phyloP scores from a whole-genome alignment of 2,329 filamentous ascomycete species.

The Penicillium palitans region DNA sequence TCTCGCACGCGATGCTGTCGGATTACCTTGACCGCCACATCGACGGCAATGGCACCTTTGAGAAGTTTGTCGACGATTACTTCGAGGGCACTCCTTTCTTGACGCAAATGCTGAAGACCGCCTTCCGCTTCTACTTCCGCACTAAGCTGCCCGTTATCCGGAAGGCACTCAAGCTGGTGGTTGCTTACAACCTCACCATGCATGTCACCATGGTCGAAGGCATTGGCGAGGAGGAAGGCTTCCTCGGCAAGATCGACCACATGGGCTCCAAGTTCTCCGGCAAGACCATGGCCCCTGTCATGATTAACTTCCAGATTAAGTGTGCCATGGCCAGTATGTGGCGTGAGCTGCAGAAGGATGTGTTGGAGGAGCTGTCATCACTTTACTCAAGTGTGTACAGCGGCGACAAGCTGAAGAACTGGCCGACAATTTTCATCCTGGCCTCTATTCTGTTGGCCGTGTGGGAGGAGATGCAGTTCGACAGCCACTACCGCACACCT shows the following conservation, averaged over 20 bases:
- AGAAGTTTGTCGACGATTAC: constrained; percentile 92
- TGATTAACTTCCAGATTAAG: constrained; percentile 99
- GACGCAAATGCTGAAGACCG: constrained; percentile 94
- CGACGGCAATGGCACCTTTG: constrained; percentile 83
- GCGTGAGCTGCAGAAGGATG: constrained; percentile 95
- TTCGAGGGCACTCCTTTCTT: constrained; percentile 95
- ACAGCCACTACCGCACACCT: constrained; percentile 91
- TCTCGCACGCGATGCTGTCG: constrained; percentile 75
- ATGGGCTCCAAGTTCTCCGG: constrained; percentile 83
- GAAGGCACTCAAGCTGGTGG: constrained; percentile 90
- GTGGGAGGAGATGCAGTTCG: constrained; percentile 99
- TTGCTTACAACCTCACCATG: constrained; percentile 92
- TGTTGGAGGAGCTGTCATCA: constrained; percentile 86
- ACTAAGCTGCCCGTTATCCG: constrained; percentile 86
- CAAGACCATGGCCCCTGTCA: constrained; percentile 89
- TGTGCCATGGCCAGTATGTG: constrained; percentile 96
- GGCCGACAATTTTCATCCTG: constrained; percentile 98
- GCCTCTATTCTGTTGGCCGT: constrained; percentile 89
- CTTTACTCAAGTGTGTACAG: constrained; percentile 98
- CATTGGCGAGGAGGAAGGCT: constrained; percentile 72
- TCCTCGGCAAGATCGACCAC: constrained; percentile 82
- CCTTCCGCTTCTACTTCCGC: constrained; percentile 87
- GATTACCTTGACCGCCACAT: constrained; percentile 96
- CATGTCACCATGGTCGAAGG: constrained; percentile 95
- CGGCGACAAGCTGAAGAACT: constrained; percentile 96